These are phyloP conservation scores for Wickerhamomyces tratensis DNA, from an alignment of 805 yeast genomes.

Conservation along the genomic window DNA sequence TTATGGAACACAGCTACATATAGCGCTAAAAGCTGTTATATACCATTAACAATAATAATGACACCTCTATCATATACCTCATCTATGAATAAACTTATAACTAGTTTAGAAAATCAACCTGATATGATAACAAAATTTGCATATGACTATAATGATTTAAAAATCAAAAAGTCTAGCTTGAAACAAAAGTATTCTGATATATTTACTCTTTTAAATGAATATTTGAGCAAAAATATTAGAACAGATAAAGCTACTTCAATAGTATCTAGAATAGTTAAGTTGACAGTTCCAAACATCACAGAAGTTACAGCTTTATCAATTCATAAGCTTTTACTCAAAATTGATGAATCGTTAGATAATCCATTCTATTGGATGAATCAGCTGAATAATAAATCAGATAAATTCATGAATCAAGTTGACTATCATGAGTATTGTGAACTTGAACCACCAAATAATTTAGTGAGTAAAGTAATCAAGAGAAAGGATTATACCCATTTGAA, in stretches of 20 bases:
- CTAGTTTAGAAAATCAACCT: conserved; percentile 17
- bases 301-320: neutral
- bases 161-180: conserved; percentile 1
- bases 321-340: conserved; percentile 7
- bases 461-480: conserved; percentile 18
- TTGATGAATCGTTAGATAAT: conserved; percentile 37
- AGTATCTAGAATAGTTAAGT: conserved; percentile 28
- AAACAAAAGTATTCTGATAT: conserved; percentile 23
- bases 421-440: conserved; percentile 23
- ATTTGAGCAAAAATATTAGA: conserved; percentile 42
- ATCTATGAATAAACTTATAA: conserved; percentile 22
- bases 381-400: conserved; percentile 27
- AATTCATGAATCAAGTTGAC: conserved; percentile 32
- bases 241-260: conserved; percentile 41
- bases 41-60: conserved; percentile 34
- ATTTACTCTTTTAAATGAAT: conserved; percentile 40
- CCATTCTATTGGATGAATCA: conserved; percentile 43
- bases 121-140: conserved; percentile 17
- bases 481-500: conserved; percentile 33
- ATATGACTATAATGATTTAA: conserved; percentile 9
- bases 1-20: conserved; percentile 30
- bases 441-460: neutral
- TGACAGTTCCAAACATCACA: conserved; percentile 1
- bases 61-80: conserved; percentile 31
- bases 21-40: conserved; percentile 20